Percentiles rank a stretch among this genome's conserved stretches.
Conservation (phyloP, 139 green algal species). For the Asterochloris sp. region DNA sequence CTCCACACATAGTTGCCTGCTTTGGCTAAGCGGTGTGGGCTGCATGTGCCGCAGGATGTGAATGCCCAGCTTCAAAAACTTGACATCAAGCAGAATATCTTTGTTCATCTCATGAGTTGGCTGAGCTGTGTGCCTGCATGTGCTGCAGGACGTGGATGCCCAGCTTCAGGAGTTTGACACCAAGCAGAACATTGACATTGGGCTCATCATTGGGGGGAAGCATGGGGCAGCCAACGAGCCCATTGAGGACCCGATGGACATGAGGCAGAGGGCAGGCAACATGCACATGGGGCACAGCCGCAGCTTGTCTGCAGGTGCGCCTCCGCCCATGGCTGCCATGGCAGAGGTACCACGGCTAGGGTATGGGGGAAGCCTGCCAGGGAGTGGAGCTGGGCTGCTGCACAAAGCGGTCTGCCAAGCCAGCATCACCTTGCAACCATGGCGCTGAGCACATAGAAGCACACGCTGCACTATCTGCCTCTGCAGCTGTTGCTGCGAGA, state of each 20-base stretch:
- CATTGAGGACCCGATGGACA: background rate
- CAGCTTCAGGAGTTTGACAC: conserved; percentile 25
- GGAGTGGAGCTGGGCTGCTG: no score
- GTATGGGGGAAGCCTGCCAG: no score
- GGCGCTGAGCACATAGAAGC: no score
- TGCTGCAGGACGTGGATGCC: conserved; percentile 19
- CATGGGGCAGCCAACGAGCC: background rate
- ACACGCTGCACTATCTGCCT: no score
- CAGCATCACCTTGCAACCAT: no score
- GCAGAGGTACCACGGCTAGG: no score
- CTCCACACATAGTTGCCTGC: no score
- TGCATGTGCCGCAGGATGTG: conserved; percentile 10
- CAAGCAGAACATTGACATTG: conserved; percentile 24
- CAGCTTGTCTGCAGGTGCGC: conserved; percentile 1
- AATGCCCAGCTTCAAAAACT: conserved; percentile 21
- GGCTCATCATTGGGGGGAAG: conserved; percentile 7
- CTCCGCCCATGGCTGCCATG: background rate
- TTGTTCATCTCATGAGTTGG: conserved; percentile 14
- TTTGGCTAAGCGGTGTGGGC: no score
- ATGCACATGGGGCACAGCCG: conserved; percentile 12
- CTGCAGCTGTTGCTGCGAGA: no score
- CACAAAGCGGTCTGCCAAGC: no score
- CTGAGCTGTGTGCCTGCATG: background rate
- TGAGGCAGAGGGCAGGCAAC: background rate
- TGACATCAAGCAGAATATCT: conserved; percentile 18